Evolutionary conservation across 768 basidiomycete genomes (phyloP).

Genomic region (Inosperma sp.): DNA sequence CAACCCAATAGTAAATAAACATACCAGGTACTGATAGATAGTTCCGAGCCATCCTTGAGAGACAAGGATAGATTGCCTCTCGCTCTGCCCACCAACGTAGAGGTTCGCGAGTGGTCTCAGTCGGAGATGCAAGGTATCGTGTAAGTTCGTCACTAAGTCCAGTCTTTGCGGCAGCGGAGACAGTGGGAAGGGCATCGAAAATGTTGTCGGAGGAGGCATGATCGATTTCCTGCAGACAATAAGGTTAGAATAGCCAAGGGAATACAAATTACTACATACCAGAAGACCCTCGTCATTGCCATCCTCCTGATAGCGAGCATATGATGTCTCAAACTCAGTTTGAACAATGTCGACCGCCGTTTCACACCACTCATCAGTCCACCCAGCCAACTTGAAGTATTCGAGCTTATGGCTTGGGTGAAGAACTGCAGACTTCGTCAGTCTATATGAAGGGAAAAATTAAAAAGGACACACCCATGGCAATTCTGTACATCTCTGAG

Average conservation of each 20-base stretch:
- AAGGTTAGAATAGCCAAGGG: background rate
- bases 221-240: background rate
- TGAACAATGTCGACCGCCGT: background rate
- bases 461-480: conserved; percentile 26
- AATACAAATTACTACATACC: background rate
- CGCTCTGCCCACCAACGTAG: conserved; percentile 12
- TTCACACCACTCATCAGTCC: conserved; percentile 1
- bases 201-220: background rate
- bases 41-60: conserved; percentile 17
- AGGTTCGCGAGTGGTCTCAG: background rate
- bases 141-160: conserved; percentile 1
- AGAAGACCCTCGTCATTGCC: background rate
- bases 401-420: conserved; percentile 4
- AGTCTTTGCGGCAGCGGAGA: background rate
- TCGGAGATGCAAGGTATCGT: background rate
- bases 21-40: conserved; percentile 18
- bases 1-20: conserved; percentile 3
- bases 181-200: conserved; percentile 2
- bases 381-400: conserved; percentile 2
- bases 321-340: conserved; percentile 1
- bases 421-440: conserved; percentile 1
- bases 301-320: conserved; percentile 3
- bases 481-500: conserved; percentile 29
- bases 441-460: background rate
- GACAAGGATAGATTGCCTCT: conserved; percentile 12